Base-by-base conservation (phyloP, 139 green algal species). In the Microglena sp. region DNA sequence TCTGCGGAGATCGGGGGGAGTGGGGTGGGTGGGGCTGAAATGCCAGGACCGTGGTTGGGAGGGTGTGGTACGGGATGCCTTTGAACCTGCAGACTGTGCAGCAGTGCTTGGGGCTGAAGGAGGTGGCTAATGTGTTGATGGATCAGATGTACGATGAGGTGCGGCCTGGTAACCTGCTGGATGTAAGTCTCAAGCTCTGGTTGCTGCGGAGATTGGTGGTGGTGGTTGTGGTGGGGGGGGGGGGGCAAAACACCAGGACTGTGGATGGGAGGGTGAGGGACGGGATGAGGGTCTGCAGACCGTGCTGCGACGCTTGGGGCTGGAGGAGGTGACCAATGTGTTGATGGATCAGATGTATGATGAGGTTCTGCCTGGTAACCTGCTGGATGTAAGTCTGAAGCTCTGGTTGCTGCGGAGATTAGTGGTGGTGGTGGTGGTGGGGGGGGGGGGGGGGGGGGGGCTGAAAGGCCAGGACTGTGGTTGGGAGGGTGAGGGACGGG, bases 91-190 rank as follows among this genome's bases (percentile, higher is more conserved):
- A n/a, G n/a, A n/a, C n/a, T n/a, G n/a, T n/a, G n/a, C n/a, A n/a
- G n/a, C n/a, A n/a, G n/a, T n/a, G n/a, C n/a, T n/a, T n/a, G n/a
- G n/a, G n/a, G n/a, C n/a, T n/a, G n/a, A n/a, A n/a, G n/a, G 15
- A 50, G 40, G 40, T 50, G 32, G 24, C 63, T 5, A 6, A 22
- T 46, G 63, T 70, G 32, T 32, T 57, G 26, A 63, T 59, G 30
- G 67, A 73, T 21, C 31, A 45, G 56, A 57, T 92, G 69, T 95
- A 86, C 71, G 87, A 95, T 57, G 87, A 95, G 76, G 79, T 91
- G 26, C 66, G 79, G 60, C 58, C 58, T n/a, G 15, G 28, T 24
- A 28, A 62, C 28, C 28, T 62, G 55, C 5, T n/a, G n/a, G n/a
- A n/a, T n/a, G n/a, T n/a, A n/a, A n/a, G n/a, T 46, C 76, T 4